Evolutionary conservation across 495 filamentous ascomycete species (phyloP), one percentile per base, ranked within the genome.

Genomic region (Elaphomyces granulatus): DNA sequence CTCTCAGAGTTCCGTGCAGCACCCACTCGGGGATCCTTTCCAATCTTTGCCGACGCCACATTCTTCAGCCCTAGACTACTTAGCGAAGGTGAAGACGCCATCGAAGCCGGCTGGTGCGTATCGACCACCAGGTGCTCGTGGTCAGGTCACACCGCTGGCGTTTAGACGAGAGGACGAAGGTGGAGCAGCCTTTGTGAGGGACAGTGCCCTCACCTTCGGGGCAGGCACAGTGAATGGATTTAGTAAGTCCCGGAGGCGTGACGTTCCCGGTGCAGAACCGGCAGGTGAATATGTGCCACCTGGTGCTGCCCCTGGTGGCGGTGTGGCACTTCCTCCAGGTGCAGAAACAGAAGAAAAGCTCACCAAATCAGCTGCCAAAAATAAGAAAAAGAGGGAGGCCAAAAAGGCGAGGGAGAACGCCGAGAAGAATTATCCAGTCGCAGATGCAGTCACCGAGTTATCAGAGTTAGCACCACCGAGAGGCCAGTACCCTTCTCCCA

Each of bases 91-190:
- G 47, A 94, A 93, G 62, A 86, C 86, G 7, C 87, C 90, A 6
- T 86, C 84, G 21, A 96, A 96, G 61, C 82, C 92, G 9, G 84
- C 84, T 14, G 90, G 90, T 35, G 92, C 90, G 10, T 98, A 98
- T 56, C 80, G 90, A 26, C 90, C 90, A 23, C 90, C 90, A n/a
- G 92, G 92, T 37, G 90, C 90, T 18, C 82, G 90, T 49, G 90
- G 90, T 35, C 74, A 78, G 49, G 66, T 74, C 30, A 95, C 90
- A 0, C 90, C 90, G 7, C 64, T 96, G 43, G 83, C 87, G 41
- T 98, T 96, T 71, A 94, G 92, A 66, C 84, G 90, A 31, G 90
- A 98, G 59, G 90, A 98, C 43, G 83, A 98, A 61, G 90, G 90
- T 34, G 92, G 90, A 32, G 82, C 86, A 0, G 87, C 88, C 17